phyloP scores from a whole-genome alignment of 805 yeast species.

The Yamadazyma olivae region DNA sequence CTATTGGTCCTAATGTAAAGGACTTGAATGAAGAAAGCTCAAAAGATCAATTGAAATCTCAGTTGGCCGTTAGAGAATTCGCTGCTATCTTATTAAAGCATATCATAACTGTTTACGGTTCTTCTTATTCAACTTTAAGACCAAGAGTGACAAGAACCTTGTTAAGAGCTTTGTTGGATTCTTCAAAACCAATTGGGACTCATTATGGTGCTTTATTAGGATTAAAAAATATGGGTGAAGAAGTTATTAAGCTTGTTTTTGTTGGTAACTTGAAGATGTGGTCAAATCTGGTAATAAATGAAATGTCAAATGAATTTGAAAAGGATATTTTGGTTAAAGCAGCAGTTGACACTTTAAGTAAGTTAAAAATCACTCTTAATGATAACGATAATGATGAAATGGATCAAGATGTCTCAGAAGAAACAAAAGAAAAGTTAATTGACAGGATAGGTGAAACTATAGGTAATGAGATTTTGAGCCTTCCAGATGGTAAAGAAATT shows the following conservation, averaged over 20 bases:
- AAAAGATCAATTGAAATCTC: conserved; percentile 29
- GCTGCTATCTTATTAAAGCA: conserved; percentile 81
- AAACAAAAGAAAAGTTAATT: conserved; percentile 39
- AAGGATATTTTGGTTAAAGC: conserved; percentile 43
- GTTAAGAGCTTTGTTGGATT: conserved; percentile 83
- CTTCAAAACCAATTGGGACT: conserved; percentile 80
- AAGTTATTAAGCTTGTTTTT: conserved; percentile 79
- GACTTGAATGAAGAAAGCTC: conserved; percentile 27
- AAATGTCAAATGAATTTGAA: conserved; percentile 42
- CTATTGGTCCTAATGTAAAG: conserved; percentile 59
- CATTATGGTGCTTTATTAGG: conserved; percentile 92
- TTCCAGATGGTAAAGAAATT: conserved; percentile 48
- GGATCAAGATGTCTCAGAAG: conserved; percentile 34
- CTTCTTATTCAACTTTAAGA: conserved; percentile 81
- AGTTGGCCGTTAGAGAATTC: conserved; percentile 74
- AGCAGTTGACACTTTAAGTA: conserved; percentile 53
- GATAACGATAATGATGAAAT: conserved; percentile 19
- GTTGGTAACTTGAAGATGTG: conserved; percentile 84
- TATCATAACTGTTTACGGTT: conserved; percentile 76
- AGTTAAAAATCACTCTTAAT: conserved; percentile 33
- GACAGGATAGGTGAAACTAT: conserved; percentile 62
- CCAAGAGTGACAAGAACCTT: conserved; percentile 94
- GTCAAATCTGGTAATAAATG: conserved; percentile 58
- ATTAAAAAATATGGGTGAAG: conserved; percentile 77
- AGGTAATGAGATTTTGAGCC: conserved; percentile 46